A percentile compares a stretch with the other conserved stretches of the same genome.
Conservation (phyloP, 352 stramenopile species). For the Globisporangium emineosum region DNA sequence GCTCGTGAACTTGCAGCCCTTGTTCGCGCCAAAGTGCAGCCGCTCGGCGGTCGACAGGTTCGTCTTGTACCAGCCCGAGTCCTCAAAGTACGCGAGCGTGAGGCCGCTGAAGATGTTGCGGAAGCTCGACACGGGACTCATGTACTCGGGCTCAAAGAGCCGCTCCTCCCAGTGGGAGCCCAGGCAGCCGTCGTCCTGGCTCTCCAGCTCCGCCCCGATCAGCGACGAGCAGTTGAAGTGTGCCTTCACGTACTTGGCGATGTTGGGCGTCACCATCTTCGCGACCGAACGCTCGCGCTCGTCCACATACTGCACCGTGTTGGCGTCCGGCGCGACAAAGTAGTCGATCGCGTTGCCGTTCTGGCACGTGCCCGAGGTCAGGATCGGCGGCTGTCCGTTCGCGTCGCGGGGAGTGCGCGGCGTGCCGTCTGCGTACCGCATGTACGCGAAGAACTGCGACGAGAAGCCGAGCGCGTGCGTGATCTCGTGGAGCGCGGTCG, state of each 20-base stretch:
- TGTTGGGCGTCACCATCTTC: slow-evolving; percentile 66
- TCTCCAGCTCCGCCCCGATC: slow-evolving; percentile 71
- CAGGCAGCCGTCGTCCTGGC: slow-evolving; percentile 65
- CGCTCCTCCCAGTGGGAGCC: slow-evolving; percentile 85
- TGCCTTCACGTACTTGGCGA: slow-evolving; percentile 49
- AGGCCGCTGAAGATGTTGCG: slow-evolving; percentile 68
- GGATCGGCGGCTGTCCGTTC: slow-evolving; percentile 31
- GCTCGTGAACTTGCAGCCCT: slow-evolving; percentile 61
- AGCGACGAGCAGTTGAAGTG: slow-evolving; percentile 71
- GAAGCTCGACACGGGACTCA: slow-evolving; percentile 74
- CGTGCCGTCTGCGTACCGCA: slow-evolving; percentile 63
- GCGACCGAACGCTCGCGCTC: slow-evolving; percentile 57
- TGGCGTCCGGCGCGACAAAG: slow-evolving; percentile 28
- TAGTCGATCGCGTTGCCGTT: slow-evolving; percentile 51
- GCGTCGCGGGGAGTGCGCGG: slow-evolving; percentile 56
- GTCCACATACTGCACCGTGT: slow-evolving; percentile 51
- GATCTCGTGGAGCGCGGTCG: slow-evolving; percentile 80
- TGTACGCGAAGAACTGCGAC: slow-evolving; percentile 69
- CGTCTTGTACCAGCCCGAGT: slow-evolving; percentile 78
- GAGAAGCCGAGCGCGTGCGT: slow-evolving; percentile 81
- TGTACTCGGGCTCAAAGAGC: slow-evolving; percentile 81
- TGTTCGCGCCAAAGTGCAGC: slow-evolving; percentile 64
- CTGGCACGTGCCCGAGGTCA: slow-evolving; percentile 30
- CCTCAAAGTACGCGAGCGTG: slow-evolving; percentile 80
- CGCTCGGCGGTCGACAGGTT: slow-evolving; percentile 47